A percentile compares a stretch with the other conserved stretches of the same genome.
These are phyloP conservation scores for Lenzites betulinus DNA, from an alignment of 768 basidiomycete genomes.

Conservation along the genomic window DNA sequence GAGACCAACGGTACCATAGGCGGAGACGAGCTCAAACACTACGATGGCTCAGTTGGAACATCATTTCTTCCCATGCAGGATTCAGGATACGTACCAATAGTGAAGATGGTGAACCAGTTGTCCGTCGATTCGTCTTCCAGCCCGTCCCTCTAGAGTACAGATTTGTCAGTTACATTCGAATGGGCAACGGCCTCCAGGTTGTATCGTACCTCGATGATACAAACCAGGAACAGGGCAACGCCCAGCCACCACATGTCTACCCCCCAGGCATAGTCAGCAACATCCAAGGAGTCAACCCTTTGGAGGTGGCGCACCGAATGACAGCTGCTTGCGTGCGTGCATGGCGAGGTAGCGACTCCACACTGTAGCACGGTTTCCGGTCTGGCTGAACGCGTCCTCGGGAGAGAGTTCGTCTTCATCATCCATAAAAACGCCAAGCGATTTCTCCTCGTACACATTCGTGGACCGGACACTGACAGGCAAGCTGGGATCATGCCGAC, in stretches of 20 bases:
- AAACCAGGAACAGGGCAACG: slow-evolving; percentile 82
- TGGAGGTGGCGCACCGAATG: slow-evolving; percentile 64
- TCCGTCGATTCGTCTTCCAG: slow-evolving; percentile 54
- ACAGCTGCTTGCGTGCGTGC: slow-evolving; percentile 86
- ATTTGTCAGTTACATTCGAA: not conserved
- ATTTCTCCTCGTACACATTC: slow-evolving; percentile 92
- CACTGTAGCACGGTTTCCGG: slow-evolving; percentile 56
- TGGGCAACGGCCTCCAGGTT: not conserved
- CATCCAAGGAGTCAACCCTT: not conserved
- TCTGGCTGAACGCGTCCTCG: slow-evolving; percentile 44
- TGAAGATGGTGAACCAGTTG: slow-evolving; percentile 85
- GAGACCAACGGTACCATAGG: slow-evolving; percentile 88
- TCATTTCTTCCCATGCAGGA: not conserved
- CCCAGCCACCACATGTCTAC: slow-evolving; percentile 97
- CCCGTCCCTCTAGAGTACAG: slow-evolving; percentile 49
- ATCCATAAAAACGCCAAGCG: slow-evolving; percentile 77
- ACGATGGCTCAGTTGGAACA: not conserved
- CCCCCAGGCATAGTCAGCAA: not conserved
- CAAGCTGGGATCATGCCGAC: not conserved
- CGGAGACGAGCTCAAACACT: slow-evolving; percentile 89
- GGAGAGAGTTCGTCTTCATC: slow-evolving; percentile 31
- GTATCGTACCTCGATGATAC: slow-evolving; percentile 82
- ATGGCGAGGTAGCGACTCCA: slow-evolving; percentile 79
- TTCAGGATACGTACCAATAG: slow-evolving; percentile 53
- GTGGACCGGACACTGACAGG: slow-evolving; percentile 81